Conservation (phyloP, 371 early-diverging fungal genomes). For the Haplosporangium sp. region DNA sequence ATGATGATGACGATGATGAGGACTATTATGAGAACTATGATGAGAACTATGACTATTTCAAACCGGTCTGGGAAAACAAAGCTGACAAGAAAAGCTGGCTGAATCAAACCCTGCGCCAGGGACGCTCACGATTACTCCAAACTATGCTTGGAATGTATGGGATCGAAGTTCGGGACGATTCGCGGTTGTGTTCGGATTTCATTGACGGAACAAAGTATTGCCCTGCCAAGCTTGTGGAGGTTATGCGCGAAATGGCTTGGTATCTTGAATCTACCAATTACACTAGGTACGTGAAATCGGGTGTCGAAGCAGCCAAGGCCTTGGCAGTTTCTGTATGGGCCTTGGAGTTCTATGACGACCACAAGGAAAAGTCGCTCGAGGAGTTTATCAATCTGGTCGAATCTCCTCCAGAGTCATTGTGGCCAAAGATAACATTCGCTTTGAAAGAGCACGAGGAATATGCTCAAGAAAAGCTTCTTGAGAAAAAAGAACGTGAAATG, state of each 20-base stretch:
- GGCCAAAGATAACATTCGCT: not conserved
- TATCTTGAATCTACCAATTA: not conserved
- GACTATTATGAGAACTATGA: not conserved
- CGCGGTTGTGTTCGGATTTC: constrained; percentile 13
- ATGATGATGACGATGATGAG: constrained; percentile 3
- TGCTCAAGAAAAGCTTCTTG: not conserved
- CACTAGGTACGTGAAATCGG: not conserved
- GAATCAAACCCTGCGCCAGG: constrained; percentile 2
- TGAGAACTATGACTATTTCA: not conserved
- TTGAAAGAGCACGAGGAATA: not conserved
- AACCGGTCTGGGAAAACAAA: not conserved
- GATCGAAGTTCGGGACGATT: constrained; percentile 1
- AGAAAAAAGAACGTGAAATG: not conserved
- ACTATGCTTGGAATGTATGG: constrained; percentile 5
- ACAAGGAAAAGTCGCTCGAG: not conserved
- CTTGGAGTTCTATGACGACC: not conserved
- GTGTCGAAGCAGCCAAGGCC: not conserved
- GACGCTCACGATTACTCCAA: not conserved
- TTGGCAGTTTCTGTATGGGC: constrained; percentile 1
- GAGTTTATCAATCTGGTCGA: not conserved
- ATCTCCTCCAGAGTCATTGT: constrained; percentile 5
- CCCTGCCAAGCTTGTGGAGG: not conserved
- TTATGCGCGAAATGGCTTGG: constrained; percentile 10
- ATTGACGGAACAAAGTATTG: constrained; percentile 7
- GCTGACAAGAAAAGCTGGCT: constrained; percentile 5